Percentiles rank a stretch among this genome's conserved stretches.
Conservation (phyloP, 2,329 filamentous ascomycete species). For the Trichophyton schoenleinii region DNA sequence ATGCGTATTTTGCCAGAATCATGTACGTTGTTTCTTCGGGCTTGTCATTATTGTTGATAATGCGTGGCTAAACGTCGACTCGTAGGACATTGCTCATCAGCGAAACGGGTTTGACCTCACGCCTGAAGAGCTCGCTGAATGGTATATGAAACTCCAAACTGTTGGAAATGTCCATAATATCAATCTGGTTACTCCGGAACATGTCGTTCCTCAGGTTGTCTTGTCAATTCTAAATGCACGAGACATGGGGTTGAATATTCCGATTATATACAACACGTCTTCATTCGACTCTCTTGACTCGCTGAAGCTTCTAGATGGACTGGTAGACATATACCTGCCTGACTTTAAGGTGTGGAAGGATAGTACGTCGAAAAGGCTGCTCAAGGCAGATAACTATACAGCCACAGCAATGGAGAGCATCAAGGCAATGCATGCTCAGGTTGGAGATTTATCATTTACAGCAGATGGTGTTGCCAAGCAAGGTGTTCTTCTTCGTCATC, state of each 20-base stretch:
- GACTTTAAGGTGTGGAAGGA: constrained; percentile 75
- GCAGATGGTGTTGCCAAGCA: constrained; percentile 67
- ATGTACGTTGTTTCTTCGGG: constrained; percentile 26
- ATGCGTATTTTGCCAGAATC: constrained; percentile 67
- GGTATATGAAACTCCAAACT: constrained; percentile 72
- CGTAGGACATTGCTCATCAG: constrained; percentile 61
- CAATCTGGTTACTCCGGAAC: constrained; percentile 76
- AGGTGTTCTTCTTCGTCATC: constrained; percentile 62
- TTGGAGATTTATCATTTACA: constrained; percentile 73
- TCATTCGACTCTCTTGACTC: constrained; percentile 66
- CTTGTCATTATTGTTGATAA: neutral
- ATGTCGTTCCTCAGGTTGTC: constrained; percentile 72
- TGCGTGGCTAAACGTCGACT: neutral
- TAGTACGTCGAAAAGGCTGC: constrained; percentile 52
- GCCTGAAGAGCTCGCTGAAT: constrained; percentile 64
- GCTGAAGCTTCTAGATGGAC: constrained; percentile 58
- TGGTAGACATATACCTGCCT: constrained; percentile 77
- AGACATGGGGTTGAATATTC: constrained; percentile 55
- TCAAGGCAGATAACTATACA: constrained; percentile 69
- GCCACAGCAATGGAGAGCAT: constrained; percentile 62
- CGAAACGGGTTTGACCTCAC: constrained; percentile 69
- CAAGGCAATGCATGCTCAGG: constrained; percentile 66
- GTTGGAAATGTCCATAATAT: constrained; percentile 79
- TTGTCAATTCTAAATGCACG: constrained; percentile 62
- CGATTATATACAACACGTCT: constrained; percentile 76